phyloP scores from a whole-genome alignment of 208 protist genomes.

The Trypanosoma congolense region DNA sequence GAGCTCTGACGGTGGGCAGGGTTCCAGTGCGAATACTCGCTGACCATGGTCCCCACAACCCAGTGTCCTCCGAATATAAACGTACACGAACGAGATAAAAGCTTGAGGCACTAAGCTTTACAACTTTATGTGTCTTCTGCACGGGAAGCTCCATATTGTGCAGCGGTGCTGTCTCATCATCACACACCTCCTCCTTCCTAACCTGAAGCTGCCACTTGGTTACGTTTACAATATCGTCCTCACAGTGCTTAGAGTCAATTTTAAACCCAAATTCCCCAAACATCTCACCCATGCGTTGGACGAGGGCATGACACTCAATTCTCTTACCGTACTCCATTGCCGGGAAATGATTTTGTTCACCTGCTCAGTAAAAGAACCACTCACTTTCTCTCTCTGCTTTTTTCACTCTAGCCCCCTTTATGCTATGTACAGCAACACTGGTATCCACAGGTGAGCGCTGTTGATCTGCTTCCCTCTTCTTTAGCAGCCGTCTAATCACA shows the following conservation, averaged over 20 bases:
- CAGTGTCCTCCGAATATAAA: conserved; percentile 26
- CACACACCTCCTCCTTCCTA: conserved; percentile 4
- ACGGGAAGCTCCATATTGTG: conserved; percentile 48
- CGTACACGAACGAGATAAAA: conserved; percentile 61
- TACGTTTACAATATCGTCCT: conserved; percentile 26
- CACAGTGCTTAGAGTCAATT: conserved; percentile 15
- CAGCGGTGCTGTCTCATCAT: conserved; percentile 6
- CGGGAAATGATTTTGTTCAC: too few relatives aligned
- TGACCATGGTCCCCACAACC: conserved; percentile 75
- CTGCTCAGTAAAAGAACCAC: too few relatives aligned
- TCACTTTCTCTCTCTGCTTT: too few relatives aligned
- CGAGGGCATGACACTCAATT: conserved; percentile 67
- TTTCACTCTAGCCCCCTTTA: too few relatives aligned
- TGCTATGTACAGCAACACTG: too few relatives aligned
- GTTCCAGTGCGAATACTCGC: conserved; percentile 41
- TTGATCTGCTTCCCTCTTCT: too few relatives aligned
- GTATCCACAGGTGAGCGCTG: too few relatives aligned
- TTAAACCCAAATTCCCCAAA: conserved; percentile 87
- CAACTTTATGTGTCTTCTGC: conserved; percentile 55
- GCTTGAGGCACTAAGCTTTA: conserved; percentile 66
- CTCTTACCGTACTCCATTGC: background rate
- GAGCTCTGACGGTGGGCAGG: conserved; percentile 43
- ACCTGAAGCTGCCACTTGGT: conserved; percentile 61
- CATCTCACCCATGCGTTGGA: conserved; percentile 76
- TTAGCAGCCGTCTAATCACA: too few relatives aligned